Base-by-base conservation (phyloP, 768 basidiomycete genomes). In the Neoboletus brunneissimus region DNA sequence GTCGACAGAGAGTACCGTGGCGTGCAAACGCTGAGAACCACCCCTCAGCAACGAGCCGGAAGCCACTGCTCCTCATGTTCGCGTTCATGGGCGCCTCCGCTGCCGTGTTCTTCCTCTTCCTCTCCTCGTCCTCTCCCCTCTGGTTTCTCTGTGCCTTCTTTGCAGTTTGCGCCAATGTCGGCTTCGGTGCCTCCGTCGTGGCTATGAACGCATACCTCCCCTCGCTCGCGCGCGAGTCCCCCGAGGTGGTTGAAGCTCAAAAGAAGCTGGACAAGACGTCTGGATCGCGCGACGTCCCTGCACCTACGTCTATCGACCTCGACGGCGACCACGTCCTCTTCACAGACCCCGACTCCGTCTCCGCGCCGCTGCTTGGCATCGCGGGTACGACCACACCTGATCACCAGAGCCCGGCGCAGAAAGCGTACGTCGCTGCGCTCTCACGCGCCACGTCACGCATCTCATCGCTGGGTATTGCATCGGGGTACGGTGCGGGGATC, bases 141-240 rank as follows among this genome's bases (percentile, higher is more conserved):
- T 94, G 94, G 87, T 76, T 79, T 1, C 63, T 89, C 5, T 82
- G 81, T 0, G 85, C 89, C 0, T 64, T 88, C 0, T 76, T 97
- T 4, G 87, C 89, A 0, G 80, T 91, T 44, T 73, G 81, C 7
- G 89, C 94, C 10, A 96, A 95, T 65, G 86, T 94, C 13, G 83
- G 86, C 3, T 97, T 97, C 61, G 91, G 94, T 2, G 88, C 87
- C 0, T 89, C 88, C 4, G 77, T 87, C 11, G 95, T 98, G 4
- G 94, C 93, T 20, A 83, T 92, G 79, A 98, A 98, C 67, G 82
- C 92, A 0, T 96, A 96, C 70, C 81, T 96, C 5, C 92, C 91
- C 0, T 74, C 75, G 1, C 79, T 93, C 9, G 89, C 90, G 3
- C 80, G 80, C 57, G 82, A 83, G 41, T 79, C 85, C 0, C 81